Evolutionary conservation across 2,329 filamentous ascomycete genomes (phyloP), one percentile per base, ranked within the genome.

Genomic region (Arthrobotrys sinensis): DNA sequence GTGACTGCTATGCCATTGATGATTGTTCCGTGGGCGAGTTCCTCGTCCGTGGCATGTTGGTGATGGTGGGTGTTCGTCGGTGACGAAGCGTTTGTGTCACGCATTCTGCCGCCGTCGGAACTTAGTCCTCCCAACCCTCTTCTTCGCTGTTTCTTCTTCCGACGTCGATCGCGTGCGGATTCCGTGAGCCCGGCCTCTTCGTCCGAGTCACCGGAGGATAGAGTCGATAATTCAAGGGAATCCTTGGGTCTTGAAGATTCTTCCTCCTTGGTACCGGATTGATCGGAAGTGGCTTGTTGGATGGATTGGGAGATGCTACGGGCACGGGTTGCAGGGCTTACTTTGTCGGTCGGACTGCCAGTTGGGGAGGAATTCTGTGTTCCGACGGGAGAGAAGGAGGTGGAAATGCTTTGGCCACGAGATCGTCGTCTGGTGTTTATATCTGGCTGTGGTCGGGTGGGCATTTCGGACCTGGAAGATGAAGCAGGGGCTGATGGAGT

Each of bases 161-260:
- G 89, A 80, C 89, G 88, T 83, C 90, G 89, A 82, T 95, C 92
- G 82, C 90, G 89, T 78, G 73, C 73, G 16, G 73, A 70, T 67
- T 88, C 88, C 43, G 93, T 96, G 81, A 97, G 86, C 0, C 94
- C 94, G 1, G 92, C 93, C 87, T 97, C 94, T 85, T 97, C 94
- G 83, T 97, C 94, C 19, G 73, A 77, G 46, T 77, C 73, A 8
- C 73, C 73, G 50, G 73, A 77, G 8, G 73, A 77, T 34, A 77
- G 40, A n/a, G 73, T 77, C 21, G 64, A 71, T 32, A 77, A 66
- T 48, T 77, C 73, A 8, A 77, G 52, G 21, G 66, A 70, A 34
- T 70, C 66, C 50, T 71, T 53, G 3, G 66, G 64, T 50, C 62
- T 50, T 4, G 24, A n/a, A 10, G 40, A 53, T 32, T 70, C 73